These are phyloP conservation scores for Globisporangium parvum DNA, from an alignment of 352 stramenopile species.

Conservation along the genomic window DNA sequence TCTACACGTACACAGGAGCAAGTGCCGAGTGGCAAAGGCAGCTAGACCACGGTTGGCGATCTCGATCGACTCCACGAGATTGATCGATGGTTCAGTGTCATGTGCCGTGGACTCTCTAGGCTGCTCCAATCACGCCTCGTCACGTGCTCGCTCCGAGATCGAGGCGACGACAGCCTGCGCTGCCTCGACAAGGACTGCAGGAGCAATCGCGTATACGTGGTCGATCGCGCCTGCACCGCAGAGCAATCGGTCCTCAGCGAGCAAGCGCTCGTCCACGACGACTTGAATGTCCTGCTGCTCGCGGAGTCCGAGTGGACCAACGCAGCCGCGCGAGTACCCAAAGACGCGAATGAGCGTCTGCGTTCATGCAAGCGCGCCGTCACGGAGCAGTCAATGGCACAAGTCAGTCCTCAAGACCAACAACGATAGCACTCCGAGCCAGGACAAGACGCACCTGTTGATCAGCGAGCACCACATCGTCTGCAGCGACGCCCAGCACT, in stretches of 20 bases:
- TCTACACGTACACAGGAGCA: too few species aligned
- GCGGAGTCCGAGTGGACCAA: slow-evolving; percentile 57
- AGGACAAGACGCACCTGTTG: slow-evolving; percentile 29
- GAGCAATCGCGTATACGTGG: slow-evolving; percentile 44
- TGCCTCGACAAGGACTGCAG: slow-evolving; percentile 8
- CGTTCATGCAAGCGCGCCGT: too few species aligned
- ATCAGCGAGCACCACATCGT: slow-evolving; percentile 38
- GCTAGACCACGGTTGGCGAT: too few species aligned
- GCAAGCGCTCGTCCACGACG: slow-evolving; percentile 37
- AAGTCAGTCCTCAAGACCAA: slow-evolving; percentile 1
- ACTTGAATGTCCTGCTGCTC: slow-evolving; percentile 39
- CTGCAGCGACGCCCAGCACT: slow-evolving; percentile 16
- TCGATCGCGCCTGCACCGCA: slow-evolving; percentile 41
- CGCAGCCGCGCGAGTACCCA: slow-evolving; percentile 51
- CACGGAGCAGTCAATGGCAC: too few species aligned
- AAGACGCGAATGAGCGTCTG: slow-evolving; percentile 60
- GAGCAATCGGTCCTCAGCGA: slow-evolving; percentile 25
- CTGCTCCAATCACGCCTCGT: too few species aligned
- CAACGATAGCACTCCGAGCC: neutral
- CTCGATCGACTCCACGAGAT: too few species aligned
- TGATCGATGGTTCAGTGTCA: too few species aligned
- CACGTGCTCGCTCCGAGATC: neutral
- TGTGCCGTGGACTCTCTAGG: too few species aligned
- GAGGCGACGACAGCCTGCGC: slow-evolving; percentile 11
- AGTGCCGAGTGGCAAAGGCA: too few species aligned